Evolutionary conservation across 768 basidiomycete species (phyloP), one percentile per base, ranked within the genome.

Genomic region (Calvatia gigantea): DNA sequence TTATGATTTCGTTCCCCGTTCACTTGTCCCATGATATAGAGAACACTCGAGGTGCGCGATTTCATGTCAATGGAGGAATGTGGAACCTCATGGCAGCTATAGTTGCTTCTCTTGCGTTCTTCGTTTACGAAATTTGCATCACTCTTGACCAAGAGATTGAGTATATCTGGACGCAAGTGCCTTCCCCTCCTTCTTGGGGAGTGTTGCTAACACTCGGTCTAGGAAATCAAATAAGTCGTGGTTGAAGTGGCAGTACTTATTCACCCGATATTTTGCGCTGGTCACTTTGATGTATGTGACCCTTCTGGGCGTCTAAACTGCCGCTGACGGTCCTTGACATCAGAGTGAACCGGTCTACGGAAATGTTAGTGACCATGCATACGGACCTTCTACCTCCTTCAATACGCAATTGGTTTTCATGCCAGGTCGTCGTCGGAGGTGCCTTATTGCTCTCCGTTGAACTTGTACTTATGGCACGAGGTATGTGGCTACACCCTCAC

Each of bases 131-230:
- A 14, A 69, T 71, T 32, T 60, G 56, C 33, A 50, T 74, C 29
- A 73, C 72, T 1, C 58, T 72, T 5, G 69, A 70, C 49, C 65
- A 71, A 45, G 73, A 74, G 60, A 68, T 74, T 31, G 59, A 65
- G 21, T 58, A 60, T 23, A 68, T 74, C 14, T 74, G 73, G 73
- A 60, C 65, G 71, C 70, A 53, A 59, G 72, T 64, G 39, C 12
- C 21, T 42, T 9, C 7, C 31, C 12, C 28, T 28, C 21, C n/a
- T 31, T 21, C 21, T 7, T 21, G 19, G 15, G 9, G 25, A 19
- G 14, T 32, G 25, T 31, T 25, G 31, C 47, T 46, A 28, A 39
- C 17, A 14, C 28, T n/a, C 15, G 6, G 19, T 33, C 42, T n/a
- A 66, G 64, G 6, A 67, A 62, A 58, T 61, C 65, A 4, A 52